Evolutionary conservation across 1,284 basidiomycete genomes (phyloP), one percentile per base, ranked within the genome.

Genomic region (Papiliotrema fonsecae): DNA sequence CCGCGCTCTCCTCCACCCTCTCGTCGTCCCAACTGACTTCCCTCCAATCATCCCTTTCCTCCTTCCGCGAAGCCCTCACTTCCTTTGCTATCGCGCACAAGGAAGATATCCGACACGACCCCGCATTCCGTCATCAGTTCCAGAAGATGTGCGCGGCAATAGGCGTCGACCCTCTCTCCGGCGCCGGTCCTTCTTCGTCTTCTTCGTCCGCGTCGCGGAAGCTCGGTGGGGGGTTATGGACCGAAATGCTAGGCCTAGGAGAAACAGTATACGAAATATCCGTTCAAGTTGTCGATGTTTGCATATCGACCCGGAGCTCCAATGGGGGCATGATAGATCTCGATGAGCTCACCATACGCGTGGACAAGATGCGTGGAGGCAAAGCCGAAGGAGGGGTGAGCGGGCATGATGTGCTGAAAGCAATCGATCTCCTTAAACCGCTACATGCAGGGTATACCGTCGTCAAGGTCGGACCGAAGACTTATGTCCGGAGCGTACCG

Each of bases 241-340:
- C 82, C 21, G 92, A 91, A 66, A 76, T 90, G 62, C 79, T 97
- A 16, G 89, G 88, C 0, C 59, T 80, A 22, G 84, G 89, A 6
- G 96, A 98, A 69, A 98, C 90, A 89, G 87, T 92, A 63, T 89
- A 90, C 69, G 93, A 96, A 64, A 81, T 98, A 1, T 90, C 90
- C 2, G 89, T 97, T 24, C 94, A 99, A 76, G 87, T 98, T 55
- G 91, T 98, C 42, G 94, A 98, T 68, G 82, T 98, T 16, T 97
- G 94, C 64, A 85, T 97, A 27, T 86, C 83, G 65, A 94, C 89
- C 9, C 77, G 93, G 37, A 84, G 86, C 50, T 76, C 83, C 37
- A 97, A 97, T 58, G 94, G 96, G 0, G 94, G 96, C 0, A 75
- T 97, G 45, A 91, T 98, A 47, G 86, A 87, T 59, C 82, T 97